These are phyloP conservation scores for Vigna nakashimae DNA, from an alignment of 306 rosid species.

Conservation along the genomic window DNA sequence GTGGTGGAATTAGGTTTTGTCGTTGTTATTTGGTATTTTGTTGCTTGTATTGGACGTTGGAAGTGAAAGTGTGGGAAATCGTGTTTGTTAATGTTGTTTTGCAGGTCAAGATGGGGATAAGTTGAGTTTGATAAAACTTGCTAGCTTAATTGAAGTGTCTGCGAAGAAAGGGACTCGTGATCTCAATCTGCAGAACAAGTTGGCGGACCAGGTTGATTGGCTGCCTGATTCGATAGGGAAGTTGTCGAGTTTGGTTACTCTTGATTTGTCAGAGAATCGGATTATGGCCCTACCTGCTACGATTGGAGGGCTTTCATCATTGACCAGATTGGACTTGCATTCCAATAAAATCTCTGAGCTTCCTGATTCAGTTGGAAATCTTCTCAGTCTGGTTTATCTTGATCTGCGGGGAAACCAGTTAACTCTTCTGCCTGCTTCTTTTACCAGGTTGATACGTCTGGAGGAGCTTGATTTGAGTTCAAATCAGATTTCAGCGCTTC, in stretches of 20 bases:
- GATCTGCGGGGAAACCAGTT: slow-evolving; percentile 77
- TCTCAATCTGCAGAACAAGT: slow-evolving; percentile 67
- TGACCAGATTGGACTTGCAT: slow-evolving; percentile 78
- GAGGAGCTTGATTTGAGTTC: slow-evolving; percentile 88
- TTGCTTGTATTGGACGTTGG: slow-evolving; percentile 15
- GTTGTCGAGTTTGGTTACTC: slow-evolving; percentile 71
- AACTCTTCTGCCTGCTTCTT: slow-evolving; percentile 65
- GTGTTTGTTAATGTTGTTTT: slow-evolving; percentile 46
- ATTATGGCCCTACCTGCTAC: slow-evolving; percentile 69
- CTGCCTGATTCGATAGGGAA: slow-evolving; percentile 88
- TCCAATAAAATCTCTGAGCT: slow-evolving; percentile 68
- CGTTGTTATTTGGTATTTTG: background rate
- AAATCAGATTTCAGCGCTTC: slow-evolving; percentile 67
- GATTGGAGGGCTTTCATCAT: slow-evolving; percentile 77
- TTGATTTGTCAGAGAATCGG: slow-evolving; percentile 86
- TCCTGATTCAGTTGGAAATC: slow-evolving; percentile 73
- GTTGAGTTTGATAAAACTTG: slow-evolving; percentile 77
- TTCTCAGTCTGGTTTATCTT: slow-evolving; percentile 63
- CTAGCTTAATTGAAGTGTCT: slow-evolving; percentile 78
- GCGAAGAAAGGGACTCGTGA: slow-evolving; percentile 75
- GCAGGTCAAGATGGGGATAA: slow-evolving; percentile 83
- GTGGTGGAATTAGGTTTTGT: background rate
- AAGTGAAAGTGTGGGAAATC: slow-evolving; percentile 13
- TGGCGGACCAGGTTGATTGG: slow-evolving; percentile 87
- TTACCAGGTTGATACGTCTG: slow-evolving; percentile 70